phyloP scores from a whole-genome alignment of 2,329 filamentous ascomycete genomes.

The Akanthomyces dipterigenus region DNA sequence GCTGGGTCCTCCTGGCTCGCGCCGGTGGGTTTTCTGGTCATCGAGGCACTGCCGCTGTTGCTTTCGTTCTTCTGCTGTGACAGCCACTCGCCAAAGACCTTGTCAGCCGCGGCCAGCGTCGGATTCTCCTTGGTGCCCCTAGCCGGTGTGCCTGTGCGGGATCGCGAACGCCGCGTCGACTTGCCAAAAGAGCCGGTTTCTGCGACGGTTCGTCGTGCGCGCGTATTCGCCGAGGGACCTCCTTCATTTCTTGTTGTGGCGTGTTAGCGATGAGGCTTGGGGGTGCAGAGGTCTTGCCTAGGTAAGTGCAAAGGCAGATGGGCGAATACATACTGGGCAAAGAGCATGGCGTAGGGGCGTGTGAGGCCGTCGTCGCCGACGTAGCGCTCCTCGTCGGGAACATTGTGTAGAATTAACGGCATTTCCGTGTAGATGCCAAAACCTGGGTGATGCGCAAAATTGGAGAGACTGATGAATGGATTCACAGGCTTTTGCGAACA shows the following conservation, averaged over 20 bases:
- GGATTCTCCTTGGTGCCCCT: constrained; percentile 49
- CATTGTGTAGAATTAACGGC: constrained; percentile 61
- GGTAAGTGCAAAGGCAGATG: constrained; percentile 3
- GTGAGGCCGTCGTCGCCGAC: constrained; percentile 58
- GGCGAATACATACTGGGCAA: constrained; percentile 45
- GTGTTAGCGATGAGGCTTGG: not conserved
- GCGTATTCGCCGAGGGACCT: constrained; percentile 37
- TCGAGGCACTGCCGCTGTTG: constrained; percentile 19
- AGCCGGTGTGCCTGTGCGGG: constrained; percentile 52
- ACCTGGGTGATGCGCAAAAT: not conserved
- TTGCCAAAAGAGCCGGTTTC: constrained; percentile 62
- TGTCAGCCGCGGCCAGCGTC: constrained; percentile 54
- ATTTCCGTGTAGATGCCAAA: constrained; percentile 39
- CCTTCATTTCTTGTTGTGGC: constrained; percentile 41
- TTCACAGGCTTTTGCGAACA: not conserved
- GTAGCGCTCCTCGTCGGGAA: constrained; percentile 62
- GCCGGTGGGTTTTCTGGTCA: constrained; percentile 25
- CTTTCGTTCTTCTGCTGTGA: constrained; percentile 35
- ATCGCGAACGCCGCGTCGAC: constrained; percentile 57
- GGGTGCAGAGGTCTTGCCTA: not conserved
- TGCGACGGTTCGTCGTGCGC: constrained; percentile 46
- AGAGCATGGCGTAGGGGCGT: constrained; percentile 60
- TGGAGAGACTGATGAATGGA: not conserved
- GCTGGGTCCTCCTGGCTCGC: constrained; percentile 33
- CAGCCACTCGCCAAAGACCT: constrained; percentile 54